Conservation (phyloP, 805 yeast species). For the Candida sonorensis region DNA sequence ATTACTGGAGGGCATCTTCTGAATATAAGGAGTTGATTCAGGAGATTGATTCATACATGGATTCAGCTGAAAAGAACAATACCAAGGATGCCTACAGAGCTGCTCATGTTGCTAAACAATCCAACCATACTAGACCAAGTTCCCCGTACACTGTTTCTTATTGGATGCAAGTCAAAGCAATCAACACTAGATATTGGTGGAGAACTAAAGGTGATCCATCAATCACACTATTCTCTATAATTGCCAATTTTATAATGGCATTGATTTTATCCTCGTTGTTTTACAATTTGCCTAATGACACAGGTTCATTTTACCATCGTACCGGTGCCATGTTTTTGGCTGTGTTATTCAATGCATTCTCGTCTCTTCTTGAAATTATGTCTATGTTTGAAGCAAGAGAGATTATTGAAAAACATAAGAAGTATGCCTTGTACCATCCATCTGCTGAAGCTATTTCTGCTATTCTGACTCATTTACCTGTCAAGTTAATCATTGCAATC, state of each 20-base stretch:
- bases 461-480: constrained; percentile 50
- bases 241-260: constrained; percentile 50
- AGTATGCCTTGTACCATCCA: constrained; percentile 56
- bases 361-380: constrained; percentile 57
- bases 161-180: constrained; percentile 42
- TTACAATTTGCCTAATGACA: constrained; percentile 41
- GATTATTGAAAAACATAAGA: constrained; percentile 56
- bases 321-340: constrained; percentile 60
- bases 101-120: constrained; percentile 29
- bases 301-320: constrained; percentile 53
- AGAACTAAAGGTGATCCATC: constrained; percentile 52
- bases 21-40: constrained; percentile 35
- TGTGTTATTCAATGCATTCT: constrained; percentile 51
- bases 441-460: constrained; percentile 58
- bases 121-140: constrained; percentile 32
- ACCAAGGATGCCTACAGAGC: constrained; percentile 25
- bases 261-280: constrained; percentile 56
- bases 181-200: constrained; percentile 46
- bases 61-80: constrained; percentile 24
- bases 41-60: constrained; percentile 30
- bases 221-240: constrained; percentile 40
- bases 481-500: constrained; percentile 43
- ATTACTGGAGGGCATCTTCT: constrained; percentile 52
- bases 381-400: constrained; percentile 54
- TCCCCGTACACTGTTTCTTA: constrained; percentile 35